A percentile compares a stretch with the other conserved stretches of the same genome.
phyloP scores from a whole-genome alignment of 2,329 filamentous ascomycete genomes.

The Alternaria sp. region DNA sequence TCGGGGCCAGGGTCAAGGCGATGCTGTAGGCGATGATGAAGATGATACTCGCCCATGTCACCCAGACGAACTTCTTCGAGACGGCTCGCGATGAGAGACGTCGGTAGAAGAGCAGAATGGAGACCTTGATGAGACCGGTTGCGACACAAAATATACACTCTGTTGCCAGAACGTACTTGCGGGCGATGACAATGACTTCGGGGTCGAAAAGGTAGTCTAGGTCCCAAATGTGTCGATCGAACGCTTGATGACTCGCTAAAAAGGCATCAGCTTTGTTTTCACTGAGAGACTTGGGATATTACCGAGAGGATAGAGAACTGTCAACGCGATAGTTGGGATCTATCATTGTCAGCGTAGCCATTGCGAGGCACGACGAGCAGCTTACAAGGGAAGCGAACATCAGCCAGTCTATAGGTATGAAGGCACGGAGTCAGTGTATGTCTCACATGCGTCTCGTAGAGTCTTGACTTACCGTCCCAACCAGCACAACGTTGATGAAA shows the following conservation, averaged over 20 bases:
- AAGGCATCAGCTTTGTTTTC: slow-evolving; percentile 15
- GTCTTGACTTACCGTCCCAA: slow-evolving; percentile 21
- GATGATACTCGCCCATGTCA: slow-evolving; percentile 36
- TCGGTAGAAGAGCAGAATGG: slow-evolving; percentile 45
- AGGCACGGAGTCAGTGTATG: background rate
- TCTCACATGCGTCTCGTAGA: background rate
- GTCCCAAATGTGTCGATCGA: slow-evolving; percentile 43
- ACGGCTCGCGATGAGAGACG: slow-evolving; percentile 38
- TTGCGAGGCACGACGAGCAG: background rate
- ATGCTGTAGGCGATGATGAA: slow-evolving; percentile 39
- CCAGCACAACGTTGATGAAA: slow-evolving; percentile 35
- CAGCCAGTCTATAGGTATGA: slow-evolving; percentile 30
- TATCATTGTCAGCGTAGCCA: slow-evolving; percentile 17
- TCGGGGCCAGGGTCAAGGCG: slow-evolving; percentile 38
- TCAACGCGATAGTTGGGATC: slow-evolving; percentile 30
- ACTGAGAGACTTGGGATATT: background rate
- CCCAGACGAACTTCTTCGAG: slow-evolving; percentile 35
- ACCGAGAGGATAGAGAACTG: slow-evolving; percentile 34
- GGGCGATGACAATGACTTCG: slow-evolving; percentile 22
- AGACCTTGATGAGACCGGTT: slow-evolving; percentile 44
- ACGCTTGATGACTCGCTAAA: slow-evolving; percentile 25
- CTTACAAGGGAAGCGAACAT: slow-evolving; percentile 37
- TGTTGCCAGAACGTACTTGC: slow-evolving; percentile 40
- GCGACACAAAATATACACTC: slow-evolving; percentile 38
- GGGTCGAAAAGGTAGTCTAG: slow-evolving; percentile 19